These are phyloP conservation scores for Triticum dicoccoides DNA, from an alignment of 176 grass and related monocot species.

Conservation along the genomic window DNA sequence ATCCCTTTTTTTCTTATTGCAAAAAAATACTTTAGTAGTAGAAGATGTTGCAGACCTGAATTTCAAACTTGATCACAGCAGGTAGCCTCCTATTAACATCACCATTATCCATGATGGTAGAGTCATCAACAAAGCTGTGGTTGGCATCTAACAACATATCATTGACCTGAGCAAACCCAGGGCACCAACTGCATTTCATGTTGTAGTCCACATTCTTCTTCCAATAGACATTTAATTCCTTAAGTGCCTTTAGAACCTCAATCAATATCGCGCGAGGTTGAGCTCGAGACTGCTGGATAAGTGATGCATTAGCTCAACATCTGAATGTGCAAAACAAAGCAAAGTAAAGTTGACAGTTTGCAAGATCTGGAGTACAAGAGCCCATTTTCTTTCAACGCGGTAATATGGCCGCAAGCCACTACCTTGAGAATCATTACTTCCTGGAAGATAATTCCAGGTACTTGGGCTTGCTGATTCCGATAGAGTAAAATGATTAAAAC, in stretches of 20 bases:
- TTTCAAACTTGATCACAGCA: conserved; percentile 82
- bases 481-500: conserved; percentile 20
- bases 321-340: conserved; percentile 7
- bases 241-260: conserved; percentile 81
- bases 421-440: conserved; percentile 53
- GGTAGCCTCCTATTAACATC: conserved; percentile 39
- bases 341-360: conserved; percentile 20
- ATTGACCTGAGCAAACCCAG: conserved; percentile 37
- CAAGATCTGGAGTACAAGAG: conserved; percentile 90
- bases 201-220: conserved; percentile 95
- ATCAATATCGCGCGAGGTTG: conserved; percentile 84
- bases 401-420: conserved; percentile 41
- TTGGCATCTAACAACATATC: conserved; percentile 41
- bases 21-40: neutral
- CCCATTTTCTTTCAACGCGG: conserved; percentile 80
- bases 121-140: conserved; percentile 55
- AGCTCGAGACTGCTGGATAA: conserved; percentile 70
- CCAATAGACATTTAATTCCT: conserved; percentile 86
- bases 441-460: conserved; percentile 35
- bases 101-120: conserved; percentile 59
- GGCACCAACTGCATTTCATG: conserved; percentile 84
- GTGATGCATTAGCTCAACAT: conserved; percentile 24
- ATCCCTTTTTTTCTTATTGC: neutral
- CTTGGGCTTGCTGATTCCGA: conserved; percentile 32
- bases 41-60: conserved; percentile 52